Evolutionary conservation across 768 basidiomycete genomes (phyloP).

Genomic region (Tricholomella constricta): DNA sequence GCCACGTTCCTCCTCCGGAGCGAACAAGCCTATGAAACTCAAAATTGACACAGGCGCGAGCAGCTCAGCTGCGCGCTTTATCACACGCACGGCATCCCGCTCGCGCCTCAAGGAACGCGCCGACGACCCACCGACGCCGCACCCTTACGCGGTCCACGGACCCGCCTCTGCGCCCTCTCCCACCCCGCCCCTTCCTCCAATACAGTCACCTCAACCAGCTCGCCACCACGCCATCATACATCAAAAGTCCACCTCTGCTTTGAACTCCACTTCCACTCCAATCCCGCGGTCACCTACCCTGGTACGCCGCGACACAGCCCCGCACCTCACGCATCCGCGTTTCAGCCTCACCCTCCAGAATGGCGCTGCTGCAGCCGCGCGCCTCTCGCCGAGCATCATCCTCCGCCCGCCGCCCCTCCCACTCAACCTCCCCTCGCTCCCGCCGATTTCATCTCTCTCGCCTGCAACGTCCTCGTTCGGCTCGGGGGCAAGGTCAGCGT

Average conservation of each 20-base stretch:
- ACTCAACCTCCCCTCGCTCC: constrained; percentile 51
- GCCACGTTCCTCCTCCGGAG: not conserved
- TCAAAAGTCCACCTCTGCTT: not conserved
- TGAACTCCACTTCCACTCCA: not conserved
- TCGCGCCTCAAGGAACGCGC: constrained; percentile 1
- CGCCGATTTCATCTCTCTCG: constrained; percentile 22
- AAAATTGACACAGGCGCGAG: constrained; percentile 5
- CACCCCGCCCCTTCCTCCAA: constrained; percentile 5
- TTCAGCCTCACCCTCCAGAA: constrained; percentile 24
- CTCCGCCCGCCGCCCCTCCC: constrained; percentile 35
- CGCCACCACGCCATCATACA: not conserved
- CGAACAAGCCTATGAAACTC: not conserved
- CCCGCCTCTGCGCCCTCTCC: not conserved
- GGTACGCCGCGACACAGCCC: not conserved
- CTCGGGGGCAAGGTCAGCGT: constrained; percentile 32
- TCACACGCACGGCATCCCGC: constrained; percentile 13
- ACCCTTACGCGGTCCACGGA: not conserved
- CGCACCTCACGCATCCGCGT: constrained; percentile 22
- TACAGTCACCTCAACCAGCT: not conserved
- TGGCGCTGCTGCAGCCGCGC: constrained; percentile 18
- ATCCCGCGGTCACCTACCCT: not conserved
- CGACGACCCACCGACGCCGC: constrained; percentile 3
- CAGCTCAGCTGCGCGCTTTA: constrained; percentile 4
- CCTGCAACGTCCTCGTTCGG: constrained; percentile 3
- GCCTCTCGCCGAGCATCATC: constrained; percentile 33